Conservation (phyloP, 2,329 filamentous ascomycete genomes). For the Talaromyces sp. region DNA sequence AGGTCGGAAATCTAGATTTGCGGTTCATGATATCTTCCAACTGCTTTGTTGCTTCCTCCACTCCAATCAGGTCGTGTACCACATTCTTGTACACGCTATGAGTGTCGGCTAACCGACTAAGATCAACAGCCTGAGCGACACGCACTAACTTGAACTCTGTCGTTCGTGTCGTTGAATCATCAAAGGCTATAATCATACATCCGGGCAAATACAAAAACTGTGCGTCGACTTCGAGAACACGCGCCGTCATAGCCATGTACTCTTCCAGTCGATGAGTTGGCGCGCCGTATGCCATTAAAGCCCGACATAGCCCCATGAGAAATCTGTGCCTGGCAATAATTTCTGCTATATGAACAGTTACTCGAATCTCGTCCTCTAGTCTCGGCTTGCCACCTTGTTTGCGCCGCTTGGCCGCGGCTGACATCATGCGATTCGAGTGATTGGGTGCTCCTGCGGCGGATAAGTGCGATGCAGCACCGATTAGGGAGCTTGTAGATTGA, state of each 20-base stretch:
- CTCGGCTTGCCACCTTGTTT: conserved; percentile 25
- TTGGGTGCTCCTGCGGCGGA: conserved; percentile 32
- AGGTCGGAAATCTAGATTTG: conserved; percentile 52
- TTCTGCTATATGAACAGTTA: conserved; percentile 60
- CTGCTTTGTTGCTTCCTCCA: conserved; percentile 40
- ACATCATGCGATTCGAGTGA: conserved; percentile 24
- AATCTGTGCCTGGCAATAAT: conserved; percentile 78
- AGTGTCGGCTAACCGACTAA: conserved; percentile 41
- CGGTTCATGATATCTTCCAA: conserved; percentile 53
- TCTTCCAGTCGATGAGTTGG: conserved; percentile 86
- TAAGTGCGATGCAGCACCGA: conserved; percentile 38
- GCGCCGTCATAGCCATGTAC: conserved; percentile 82
- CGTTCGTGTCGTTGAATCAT: conserved; percentile 44
- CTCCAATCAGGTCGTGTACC: conserved; percentile 42
- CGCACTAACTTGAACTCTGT: conserved; percentile 43
- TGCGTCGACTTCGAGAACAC: conserved; percentile 79
- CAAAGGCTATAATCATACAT: conserved; percentile 89
- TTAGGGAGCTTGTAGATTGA: conserved; percentile 37
- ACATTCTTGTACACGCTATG: conserved; percentile 46
- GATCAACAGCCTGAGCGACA: conserved; percentile 39
- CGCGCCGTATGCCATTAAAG: conserved; percentile 84
- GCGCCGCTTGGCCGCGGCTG: conserved; percentile 23
- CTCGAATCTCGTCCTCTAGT: conserved; percentile 50
- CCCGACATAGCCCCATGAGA: conserved; percentile 76
- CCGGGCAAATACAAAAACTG: conserved; percentile 86